Conservation (phyloP, 805 yeast genomes). For the Alloascoidea africana region DNA sequence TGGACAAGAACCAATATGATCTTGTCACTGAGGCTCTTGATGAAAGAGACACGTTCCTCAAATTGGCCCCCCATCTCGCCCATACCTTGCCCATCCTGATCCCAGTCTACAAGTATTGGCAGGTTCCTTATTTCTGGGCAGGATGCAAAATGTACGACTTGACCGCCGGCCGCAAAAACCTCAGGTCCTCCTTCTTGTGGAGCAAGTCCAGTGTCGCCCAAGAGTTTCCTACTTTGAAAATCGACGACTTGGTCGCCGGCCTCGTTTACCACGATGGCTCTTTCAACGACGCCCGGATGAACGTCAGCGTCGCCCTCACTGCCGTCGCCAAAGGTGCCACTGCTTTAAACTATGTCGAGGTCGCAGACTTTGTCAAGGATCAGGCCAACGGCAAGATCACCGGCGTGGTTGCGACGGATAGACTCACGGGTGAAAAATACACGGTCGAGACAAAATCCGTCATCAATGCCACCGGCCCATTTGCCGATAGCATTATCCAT, state of each 20-base stretch:
- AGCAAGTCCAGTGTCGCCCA: constrained; percentile 50
- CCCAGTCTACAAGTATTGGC: constrained; percentile 96
- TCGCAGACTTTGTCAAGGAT: constrained; percentile 58
- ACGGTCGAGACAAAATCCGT: constrained; percentile 56
- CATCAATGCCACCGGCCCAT: constrained; percentile 92
- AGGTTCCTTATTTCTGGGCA: constrained; percentile 80
- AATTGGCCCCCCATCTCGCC: constrained; percentile 86
- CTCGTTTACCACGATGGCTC: constrained; percentile 92
- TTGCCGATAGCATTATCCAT: constrained; percentile 68
- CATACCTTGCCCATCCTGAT: constrained; percentile 82
- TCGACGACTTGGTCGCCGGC: constrained; percentile 68
- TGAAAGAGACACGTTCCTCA: constrained; percentile 73
- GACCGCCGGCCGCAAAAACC: constrained; percentile 81
- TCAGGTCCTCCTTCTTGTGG: constrained; percentile 63
- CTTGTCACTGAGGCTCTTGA: constrained; percentile 80
- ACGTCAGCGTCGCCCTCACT: constrained; percentile 70
- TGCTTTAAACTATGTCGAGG: constrained; percentile 75
- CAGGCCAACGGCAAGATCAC: constrained; percentile 36
- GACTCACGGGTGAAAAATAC: constrained; percentile 48
- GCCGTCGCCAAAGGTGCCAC: constrained; percentile 85
- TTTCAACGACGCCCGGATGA: constrained; percentile 87
- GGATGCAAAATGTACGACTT: constrained; percentile 89
- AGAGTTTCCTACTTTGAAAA: constrained; percentile 77
- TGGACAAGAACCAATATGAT: constrained; percentile 80
- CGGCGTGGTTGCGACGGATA: constrained; percentile 68